Evolutionary conservation across 495 filamentous ascomycete species (phyloP).

Genomic region (Cryomyces antarcticus): DNA sequence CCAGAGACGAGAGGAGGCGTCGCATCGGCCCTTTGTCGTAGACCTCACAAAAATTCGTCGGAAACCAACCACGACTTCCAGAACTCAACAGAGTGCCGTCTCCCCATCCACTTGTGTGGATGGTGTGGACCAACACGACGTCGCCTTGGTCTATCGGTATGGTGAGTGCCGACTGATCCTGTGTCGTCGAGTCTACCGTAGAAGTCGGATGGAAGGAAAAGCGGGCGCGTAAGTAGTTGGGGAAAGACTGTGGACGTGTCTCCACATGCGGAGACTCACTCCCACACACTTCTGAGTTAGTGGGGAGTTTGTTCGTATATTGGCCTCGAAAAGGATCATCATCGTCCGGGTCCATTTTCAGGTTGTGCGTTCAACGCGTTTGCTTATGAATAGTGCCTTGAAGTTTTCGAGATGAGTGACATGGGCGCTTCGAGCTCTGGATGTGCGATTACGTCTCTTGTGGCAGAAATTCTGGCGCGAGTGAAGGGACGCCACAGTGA

Average conservation of each 20-base stretch:
- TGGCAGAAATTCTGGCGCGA: no score
- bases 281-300: no score
- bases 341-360: no score
- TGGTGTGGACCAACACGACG: constrained; percentile 83
- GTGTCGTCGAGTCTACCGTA: constrained; percentile 49
- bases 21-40: constrained; percentile 78
- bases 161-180: constrained; percentile 37
- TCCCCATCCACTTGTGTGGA: constrained; percentile 97
- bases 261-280: no score
- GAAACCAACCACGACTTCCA: constrained; percentile 85
- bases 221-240: constrained; percentile 91
- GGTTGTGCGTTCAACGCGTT: no score
- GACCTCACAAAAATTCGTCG: constrained; percentile 93
- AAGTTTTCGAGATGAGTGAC: no score
- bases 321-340: no score
- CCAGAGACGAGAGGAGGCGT: constrained; percentile 64
- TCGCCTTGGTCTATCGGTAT: constrained; percentile 77
- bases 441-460: no score
- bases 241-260: constrained; percentile 27
- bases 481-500: no score
- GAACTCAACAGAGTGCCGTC: constrained; percentile 86
- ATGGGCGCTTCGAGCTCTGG: no score
- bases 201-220: constrained; percentile 75
- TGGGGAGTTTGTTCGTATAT: no score
- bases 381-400: no score